Base-by-base conservation (phyloP, 1,284 basidiomycete species). In the Termitomyces sp. region DNA sequence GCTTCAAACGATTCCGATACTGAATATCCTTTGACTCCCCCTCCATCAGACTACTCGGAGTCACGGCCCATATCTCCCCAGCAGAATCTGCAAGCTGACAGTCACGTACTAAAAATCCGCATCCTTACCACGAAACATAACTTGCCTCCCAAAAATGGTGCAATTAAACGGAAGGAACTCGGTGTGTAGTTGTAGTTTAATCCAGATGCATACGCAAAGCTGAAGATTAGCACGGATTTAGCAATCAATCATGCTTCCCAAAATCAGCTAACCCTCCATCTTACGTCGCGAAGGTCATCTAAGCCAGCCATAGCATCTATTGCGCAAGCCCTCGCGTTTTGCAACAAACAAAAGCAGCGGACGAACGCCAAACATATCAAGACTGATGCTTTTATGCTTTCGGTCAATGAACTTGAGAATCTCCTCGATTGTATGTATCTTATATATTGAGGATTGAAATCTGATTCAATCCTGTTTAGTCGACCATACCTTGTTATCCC, bases 1-100 rank as follows among this genome's bases (percentile, higher is more conserved):
- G 73, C 77, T 45, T 76, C 74, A 26, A 75, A 74, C 45, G 77
- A 76, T 47, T 77, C 77, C 13, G 83, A 83, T 59, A 65, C 78
- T 3, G 79, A 82, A 64, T 88, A 83, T 65, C 86, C 87, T 41
- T 72, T 81, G 52, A 90, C 88, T 0, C 88, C 88, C 26, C 88
- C 88, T 2, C 71, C 78, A 19, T 89, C 88, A 7, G 86, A 88
- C 62, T 76, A 78, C 61, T 80, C 84, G 21, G 80, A 78, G 26
- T 86, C 84, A 5, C 75, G 81, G 57, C 75, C 80, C 19, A 68
- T 82, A 26, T 83, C 84, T 1, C 83, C 83, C 9, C 74, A 77
- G 44, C 62, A 66, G 43, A 58, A 62, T 19, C 17, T 62, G 9
- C 60, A 58, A 24, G 61, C 64, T 31, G 65, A 70, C 53, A 64